phyloP scores from a whole-genome alignment of 1,139 yeast species.

The Yamadazyma oceani region DNA sequence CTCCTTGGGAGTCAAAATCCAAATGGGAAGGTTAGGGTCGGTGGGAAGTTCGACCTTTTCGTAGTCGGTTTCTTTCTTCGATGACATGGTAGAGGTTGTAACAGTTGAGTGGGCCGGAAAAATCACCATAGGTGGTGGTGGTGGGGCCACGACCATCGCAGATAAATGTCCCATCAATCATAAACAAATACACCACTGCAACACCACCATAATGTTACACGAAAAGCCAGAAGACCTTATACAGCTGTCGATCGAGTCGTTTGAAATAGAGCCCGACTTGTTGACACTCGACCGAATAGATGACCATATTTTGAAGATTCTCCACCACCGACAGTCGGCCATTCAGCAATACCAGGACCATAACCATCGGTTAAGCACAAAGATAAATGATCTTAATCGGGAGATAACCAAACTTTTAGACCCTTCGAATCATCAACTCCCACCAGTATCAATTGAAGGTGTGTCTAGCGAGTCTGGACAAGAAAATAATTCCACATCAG shows the following conservation, averaged over 20 bases:
- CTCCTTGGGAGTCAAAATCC: conserved; percentile 86
- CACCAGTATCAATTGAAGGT: not conserved
- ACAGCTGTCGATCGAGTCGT: conserved; percentile 44
- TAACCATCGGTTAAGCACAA: conserved; percentile 22
- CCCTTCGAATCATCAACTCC: conserved; percentile 16
- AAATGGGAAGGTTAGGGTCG: conserved; percentile 61
- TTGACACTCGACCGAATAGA: conserved; percentile 49
- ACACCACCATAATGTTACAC: conserved; percentile 21
- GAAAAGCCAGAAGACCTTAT: conserved; percentile 39
- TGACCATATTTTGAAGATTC: conserved; percentile 31
- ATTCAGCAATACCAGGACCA: conserved; percentile 22
- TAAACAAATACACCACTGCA: not conserved
- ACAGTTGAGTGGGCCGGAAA: too few relatives aligned
- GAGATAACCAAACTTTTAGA: conserved; percentile 28
- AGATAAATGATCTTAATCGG: conserved; percentile 18
- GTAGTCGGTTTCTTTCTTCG: conserved; percentile 31
- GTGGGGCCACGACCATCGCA: too few relatives aligned
- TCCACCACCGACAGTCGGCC: conserved; percentile 25
- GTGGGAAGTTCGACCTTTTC: conserved; percentile 44
- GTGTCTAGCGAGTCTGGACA: too few relatives aligned
- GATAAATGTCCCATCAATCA: too few relatives aligned
- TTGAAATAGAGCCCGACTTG: conserved; percentile 55
- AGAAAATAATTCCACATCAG: too few relatives aligned
- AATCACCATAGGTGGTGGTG: too few relatives aligned
- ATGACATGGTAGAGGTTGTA: not conserved